Base-by-base conservation (phyloP, 2,329 filamentous ascomycete species). In the Blastomyces percursus region DNA sequence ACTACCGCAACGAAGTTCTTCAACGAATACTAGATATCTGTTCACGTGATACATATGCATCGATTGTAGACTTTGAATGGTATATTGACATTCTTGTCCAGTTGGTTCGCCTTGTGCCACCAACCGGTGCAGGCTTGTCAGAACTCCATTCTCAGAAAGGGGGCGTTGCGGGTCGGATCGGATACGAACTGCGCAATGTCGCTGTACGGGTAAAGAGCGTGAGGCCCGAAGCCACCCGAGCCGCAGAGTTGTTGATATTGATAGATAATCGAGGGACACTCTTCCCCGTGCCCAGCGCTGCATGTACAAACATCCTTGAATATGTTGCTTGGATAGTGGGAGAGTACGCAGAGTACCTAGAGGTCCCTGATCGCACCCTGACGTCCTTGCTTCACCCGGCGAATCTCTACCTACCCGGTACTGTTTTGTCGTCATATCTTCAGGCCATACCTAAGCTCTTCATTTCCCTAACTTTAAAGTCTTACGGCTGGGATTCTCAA, bases 41-140 rank as follows among this genome's bases (percentile, higher is more conserved):
- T 73, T 90, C 91, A 9, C 86, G 86, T 66, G 88, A 92, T 67
- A 96, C 91, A 65, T 99, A 97, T 73, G 83, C 84, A 48, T 90
- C 91, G 70, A 81, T 99, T 57, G 79, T 82, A 60, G 93, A 99
- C 72, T 99, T 99, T 73, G 93, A 96, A 68, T 99, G 94, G 94
- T 97, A 97, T 73, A 88, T 97, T 67, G 90, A 94, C 67, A 85
- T 96, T 35, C 78, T 99, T 38, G 88, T 90, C 5, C 91, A 96
- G 71, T 82, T 99, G 16, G 85, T 96, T 50, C 86, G 87, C 71
- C 81, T 90, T 62, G 68, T 77, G 32, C 77, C 76, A 30, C 61
- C 63, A n/a, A 68, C 69, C 52, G 54, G 60, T 38, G 63, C 67
- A 42, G 64, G 73, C 67, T 57, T 59, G 65, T 60, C 68, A 68